These are phyloP conservation scores for Gossypium davidsonii DNA, from an alignment of 441 rosid genomes.

Conservation along the genomic window DNA sequence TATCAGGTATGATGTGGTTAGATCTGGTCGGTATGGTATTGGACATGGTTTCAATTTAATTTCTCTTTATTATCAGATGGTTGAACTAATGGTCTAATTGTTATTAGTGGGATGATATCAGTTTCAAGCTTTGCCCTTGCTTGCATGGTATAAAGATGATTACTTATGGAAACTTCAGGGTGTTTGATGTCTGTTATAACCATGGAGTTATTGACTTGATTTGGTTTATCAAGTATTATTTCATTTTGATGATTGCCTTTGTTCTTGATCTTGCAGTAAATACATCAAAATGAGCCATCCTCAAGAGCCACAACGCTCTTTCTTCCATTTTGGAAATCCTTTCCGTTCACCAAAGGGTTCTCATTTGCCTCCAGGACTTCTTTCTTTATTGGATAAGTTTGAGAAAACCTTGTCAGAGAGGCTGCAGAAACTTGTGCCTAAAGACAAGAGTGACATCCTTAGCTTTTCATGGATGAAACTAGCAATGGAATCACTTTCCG, in stretches of 20 bases:
- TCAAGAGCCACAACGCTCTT: conserved; percentile 67
- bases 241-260: background rate
- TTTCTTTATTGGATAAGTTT: conserved; percentile 43
- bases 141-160: background rate
- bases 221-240: background rate
- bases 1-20: background rate
- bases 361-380: conserved; percentile 46
- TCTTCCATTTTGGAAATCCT: conserved; percentile 79
- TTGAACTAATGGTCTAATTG: background rate
- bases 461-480: conserved; percentile 74
- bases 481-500: conserved; percentile 71
- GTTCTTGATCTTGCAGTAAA: conserved; percentile 30
- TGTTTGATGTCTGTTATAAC: background rate
- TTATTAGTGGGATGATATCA: background rate
- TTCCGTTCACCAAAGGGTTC: conserved; percentile 73
- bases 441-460: conserved; percentile 48
- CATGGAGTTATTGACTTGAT: background rate
- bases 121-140: background rate
- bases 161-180: background rate
- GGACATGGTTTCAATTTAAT: background rate
- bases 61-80: background rate
- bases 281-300: conserved; percentile 57
- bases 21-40: background rate
- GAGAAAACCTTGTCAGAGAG: conserved; percentile 62
- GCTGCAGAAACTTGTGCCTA: conserved; percentile 52